These are phyloP conservation scores for Dicorynia guianensis DNA, from an alignment of 306 rosid species.

Conservation along the genomic window DNA sequence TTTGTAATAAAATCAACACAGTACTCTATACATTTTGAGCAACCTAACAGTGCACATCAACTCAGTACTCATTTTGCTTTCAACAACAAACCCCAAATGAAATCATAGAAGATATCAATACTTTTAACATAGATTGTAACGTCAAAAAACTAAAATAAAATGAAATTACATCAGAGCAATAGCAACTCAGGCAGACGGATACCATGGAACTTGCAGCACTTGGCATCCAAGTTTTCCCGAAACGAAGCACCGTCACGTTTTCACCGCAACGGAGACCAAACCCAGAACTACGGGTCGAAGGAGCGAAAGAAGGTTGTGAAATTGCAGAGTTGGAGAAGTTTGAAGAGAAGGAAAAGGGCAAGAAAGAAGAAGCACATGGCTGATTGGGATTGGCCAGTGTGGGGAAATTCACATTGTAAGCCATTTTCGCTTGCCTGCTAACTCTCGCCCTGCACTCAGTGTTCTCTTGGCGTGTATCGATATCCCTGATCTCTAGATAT, in stretches of 20 bases:
- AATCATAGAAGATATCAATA: too few species aligned
- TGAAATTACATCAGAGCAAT: not conserved
- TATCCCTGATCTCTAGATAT: too few species aligned
- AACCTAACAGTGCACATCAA: not conserved
- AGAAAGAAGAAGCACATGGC: not conserved
- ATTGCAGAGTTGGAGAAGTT: slow-evolving; percentile 7
- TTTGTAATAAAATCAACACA: not conserved
- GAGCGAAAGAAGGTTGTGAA: slow-evolving; percentile 38
- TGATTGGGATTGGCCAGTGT: slow-evolving; percentile 35
- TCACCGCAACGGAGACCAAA: slow-evolving; percentile 7
- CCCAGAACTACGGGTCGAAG: slow-evolving; percentile 8
- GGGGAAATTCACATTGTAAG: slow-evolving; percentile 32
- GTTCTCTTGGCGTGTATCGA: too few species aligned
- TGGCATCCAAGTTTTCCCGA: not conserved
- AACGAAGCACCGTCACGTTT: slow-evolving; percentile 13
- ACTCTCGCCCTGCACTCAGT: not conserved
- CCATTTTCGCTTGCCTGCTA: slow-evolving; percentile 30
- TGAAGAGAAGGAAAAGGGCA: slow-evolving; percentile 9
- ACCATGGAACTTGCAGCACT: slow-evolving; percentile 35
- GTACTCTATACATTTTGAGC: not conserved
- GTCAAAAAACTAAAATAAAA: not conserved
- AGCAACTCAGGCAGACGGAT: not conserved
- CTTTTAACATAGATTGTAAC: too few species aligned
- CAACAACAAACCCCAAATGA: not conserved
- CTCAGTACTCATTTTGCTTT: not conserved